phyloP scores from a whole-genome alignment of 768 basidiomycete genomes.

The Astraeus odoratus region DNA sequence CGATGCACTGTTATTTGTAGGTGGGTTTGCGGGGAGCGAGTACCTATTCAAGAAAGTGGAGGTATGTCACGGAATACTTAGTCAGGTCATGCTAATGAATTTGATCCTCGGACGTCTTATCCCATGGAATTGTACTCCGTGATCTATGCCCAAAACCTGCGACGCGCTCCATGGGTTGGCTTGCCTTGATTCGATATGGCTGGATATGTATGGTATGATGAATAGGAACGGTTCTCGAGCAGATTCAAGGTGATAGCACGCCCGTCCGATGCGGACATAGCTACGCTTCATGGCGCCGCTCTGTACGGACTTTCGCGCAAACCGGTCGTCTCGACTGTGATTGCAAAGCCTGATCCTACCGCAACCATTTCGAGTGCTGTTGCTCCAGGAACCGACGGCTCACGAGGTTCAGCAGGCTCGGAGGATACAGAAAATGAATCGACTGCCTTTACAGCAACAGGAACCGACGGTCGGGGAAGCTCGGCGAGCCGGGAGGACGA shows the following conservation, averaged over 20 bases:
- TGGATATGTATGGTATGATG: constrained; percentile 7
- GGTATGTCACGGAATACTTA: constrained; percentile 43
- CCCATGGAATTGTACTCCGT: too few species aligned
- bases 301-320: constrained; percentile 76
- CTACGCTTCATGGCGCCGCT: constrained; percentile 83
- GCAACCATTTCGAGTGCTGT: too few species aligned
- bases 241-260: constrained; percentile 72
- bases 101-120: background rate
- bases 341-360: too few species aligned
- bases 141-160: too few species aligned
- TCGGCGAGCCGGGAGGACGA: too few species aligned
- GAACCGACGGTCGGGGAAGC: too few species aligned
- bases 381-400: too few species aligned
- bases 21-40: constrained; percentile 83
- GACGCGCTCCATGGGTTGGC: too few species aligned
- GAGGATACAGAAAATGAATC: too few species aligned
- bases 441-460: too few species aligned
- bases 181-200: constrained; percentile 3
- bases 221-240: constrained; percentile 59
- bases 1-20: constrained; percentile 83
- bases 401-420: too few species aligned
- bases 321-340: constrained; percentile 73
- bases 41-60: constrained; percentile 78
- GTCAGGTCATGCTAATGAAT: background rate
- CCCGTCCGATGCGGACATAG: constrained; percentile 83